These are phyloP conservation scores for Gynochthodes officinalis DNA, from an alignment of 257 asterid species.

Conservation along the genomic window DNA sequence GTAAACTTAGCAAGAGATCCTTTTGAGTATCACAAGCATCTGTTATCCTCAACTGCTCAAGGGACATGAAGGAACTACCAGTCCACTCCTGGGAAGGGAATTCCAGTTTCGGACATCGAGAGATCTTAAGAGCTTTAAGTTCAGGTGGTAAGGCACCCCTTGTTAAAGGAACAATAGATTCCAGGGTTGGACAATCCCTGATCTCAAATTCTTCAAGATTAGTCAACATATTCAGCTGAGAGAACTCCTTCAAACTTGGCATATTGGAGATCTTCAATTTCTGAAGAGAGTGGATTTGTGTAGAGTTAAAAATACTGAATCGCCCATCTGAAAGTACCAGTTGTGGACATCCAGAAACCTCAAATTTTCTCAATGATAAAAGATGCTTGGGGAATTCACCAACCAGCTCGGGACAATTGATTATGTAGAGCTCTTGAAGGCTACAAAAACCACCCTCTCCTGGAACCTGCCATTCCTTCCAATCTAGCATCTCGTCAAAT, in stretches of 20 bases:
- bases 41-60: neutral
- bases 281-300: neutral
- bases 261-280: neutral
- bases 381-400: slow-evolving; percentile 12
- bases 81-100: neutral
- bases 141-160: neutral
- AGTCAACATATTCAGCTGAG: neutral
- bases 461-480: slow-evolving; percentile 9
- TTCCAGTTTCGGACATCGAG: neutral
- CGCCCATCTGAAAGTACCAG: slow-evolving; percentile 1
- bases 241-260: slow-evolving; percentile 7
- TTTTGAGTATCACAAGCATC: neutral
- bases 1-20: neutral
- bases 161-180: neutral
- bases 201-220: neutral
- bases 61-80: neutral
- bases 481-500: neutral
- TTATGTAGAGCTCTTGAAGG: neutral
- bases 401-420: neutral
- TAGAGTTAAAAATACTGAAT: neutral
- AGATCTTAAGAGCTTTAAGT: neutral
- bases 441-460: slow-evolving; percentile 6
- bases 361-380: neutral
- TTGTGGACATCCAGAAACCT: neutral
- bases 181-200: neutral